phyloP scores from a whole-genome alignment of 2,329 filamentous ascomycete genomes.

The Lecanicillium sp. region DNA sequence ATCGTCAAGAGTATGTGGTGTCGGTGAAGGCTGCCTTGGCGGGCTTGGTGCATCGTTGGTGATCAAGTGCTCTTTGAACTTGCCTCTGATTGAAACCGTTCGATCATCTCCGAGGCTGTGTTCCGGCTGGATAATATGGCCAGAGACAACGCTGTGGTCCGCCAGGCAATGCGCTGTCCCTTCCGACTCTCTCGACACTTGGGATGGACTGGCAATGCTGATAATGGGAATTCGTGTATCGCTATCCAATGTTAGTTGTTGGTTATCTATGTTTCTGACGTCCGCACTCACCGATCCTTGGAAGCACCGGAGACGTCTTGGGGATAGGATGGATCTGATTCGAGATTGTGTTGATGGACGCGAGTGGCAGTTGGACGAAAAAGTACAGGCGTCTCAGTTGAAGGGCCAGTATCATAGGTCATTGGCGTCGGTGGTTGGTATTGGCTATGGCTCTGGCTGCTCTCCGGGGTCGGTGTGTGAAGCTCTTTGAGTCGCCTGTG shows the following conservation, averaged over 20 bases:
- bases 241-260: too few species aligned
- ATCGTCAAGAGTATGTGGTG: too few species aligned
- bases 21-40: too few species aligned
- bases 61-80: slow-evolving; percentile 4
- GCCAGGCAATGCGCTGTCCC: neutral
- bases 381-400: too few species aligned
- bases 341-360: too few species aligned
- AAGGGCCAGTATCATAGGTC: slow-evolving; percentile 5
- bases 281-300: too few species aligned
- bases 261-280: neutral
- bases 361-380: too few species aligned
- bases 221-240: slow-evolving; percentile 1
- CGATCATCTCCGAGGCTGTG: slow-evolving; percentile 1
- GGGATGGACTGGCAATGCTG: slow-evolving; percentile 3
- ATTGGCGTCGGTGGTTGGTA: slow-evolving; percentile 17
- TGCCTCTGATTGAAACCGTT: slow-evolving; percentile 1
- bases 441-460: slow-evolving; percentile 5
- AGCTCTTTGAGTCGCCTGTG: slow-evolving; percentile 7
- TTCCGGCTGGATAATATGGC: slow-evolving; percentile 6
- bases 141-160: slow-evolving; percentile 3
- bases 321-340: too few species aligned
- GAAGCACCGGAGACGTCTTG: too few species aligned
- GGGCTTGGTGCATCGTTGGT: neutral
- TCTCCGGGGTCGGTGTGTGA: slow-evolving; percentile 2
- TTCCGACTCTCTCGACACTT: neutral